Percentiles rank a stretch among this genome's conserved stretches.
Evolutionary conservation across 1,284 basidiomycete species (phyloP).

Genomic region (Melampsora americana): DNA sequence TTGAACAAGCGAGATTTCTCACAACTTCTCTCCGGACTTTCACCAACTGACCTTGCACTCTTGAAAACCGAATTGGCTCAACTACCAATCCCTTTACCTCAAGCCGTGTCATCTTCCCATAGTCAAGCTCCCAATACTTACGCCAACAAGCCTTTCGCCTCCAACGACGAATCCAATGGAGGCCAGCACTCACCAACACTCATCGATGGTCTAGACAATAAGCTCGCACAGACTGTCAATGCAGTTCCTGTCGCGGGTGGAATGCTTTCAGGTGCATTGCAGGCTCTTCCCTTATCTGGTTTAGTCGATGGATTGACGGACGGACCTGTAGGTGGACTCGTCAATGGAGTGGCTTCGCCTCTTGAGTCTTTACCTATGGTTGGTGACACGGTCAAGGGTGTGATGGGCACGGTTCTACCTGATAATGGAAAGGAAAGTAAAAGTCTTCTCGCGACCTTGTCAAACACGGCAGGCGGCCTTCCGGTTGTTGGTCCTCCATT

Average conservation of each 20-base stretch:
- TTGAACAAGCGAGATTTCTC: constrained; percentile 19
- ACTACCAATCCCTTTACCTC: not conserved
- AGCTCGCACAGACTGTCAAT: not conserved
- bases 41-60: not conserved
- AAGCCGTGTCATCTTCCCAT: not conserved
- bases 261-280: not conserved
- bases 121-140: not conserved
- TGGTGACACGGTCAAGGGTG: not conserved
- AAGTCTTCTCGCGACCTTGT: not conserved
- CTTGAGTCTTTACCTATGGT: constrained; percentile 2
- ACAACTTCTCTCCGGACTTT: not conserved
- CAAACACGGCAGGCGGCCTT: not conserved
- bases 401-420: not conserved
- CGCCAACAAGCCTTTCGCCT: not conserved
- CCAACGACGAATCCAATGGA: not conserved
- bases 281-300: constrained; percentile 3
- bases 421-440: not conserved
- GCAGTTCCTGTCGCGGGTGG: constrained; percentile 1
- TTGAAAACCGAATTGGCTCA: constrained; percentile 1
- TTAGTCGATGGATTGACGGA: not conserved
- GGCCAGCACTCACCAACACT: not conserved
- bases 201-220: not conserved
- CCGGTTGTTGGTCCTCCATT: constrained; percentile 1
- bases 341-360: not conserved
- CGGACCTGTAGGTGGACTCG: not conserved